phyloP scores from a whole-genome alignment of 2,329 filamentous ascomycete species.

The Paraphoma sp. region DNA sequence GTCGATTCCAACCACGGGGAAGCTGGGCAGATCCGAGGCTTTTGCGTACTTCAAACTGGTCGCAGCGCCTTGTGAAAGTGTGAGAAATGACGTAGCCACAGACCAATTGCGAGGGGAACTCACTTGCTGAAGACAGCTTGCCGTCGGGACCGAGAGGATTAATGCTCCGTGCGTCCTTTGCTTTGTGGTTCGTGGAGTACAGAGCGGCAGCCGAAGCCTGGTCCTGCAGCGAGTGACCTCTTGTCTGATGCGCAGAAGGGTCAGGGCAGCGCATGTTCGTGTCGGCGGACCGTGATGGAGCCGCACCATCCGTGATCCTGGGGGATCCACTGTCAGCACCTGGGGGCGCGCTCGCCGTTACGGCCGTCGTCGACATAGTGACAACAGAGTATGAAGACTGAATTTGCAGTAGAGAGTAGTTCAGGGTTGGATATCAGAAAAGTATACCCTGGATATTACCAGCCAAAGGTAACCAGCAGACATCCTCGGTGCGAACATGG shows the following conservation, averaged over 20 bases:
- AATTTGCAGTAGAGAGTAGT: neutral
- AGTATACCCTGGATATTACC: neutral
- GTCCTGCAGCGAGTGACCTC: slow-evolving; percentile 50
- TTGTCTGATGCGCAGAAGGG: slow-evolving; percentile 51
- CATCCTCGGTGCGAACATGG: slow-evolving; percentile 1
- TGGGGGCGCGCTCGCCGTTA: slow-evolving; percentile 28
- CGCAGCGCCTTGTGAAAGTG: slow-evolving; percentile 59
- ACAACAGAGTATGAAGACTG: neutral
- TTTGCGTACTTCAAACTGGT: slow-evolving; percentile 74
- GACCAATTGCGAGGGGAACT: slow-evolving; percentile 27
- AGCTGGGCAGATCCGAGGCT: slow-evolving; percentile 76
- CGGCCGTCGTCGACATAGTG: slow-evolving; percentile 36
- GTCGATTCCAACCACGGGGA: slow-evolving; percentile 69
- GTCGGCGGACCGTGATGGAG: slow-evolving; percentile 26
- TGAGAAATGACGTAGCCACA: slow-evolving; percentile 7
- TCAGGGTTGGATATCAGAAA: neutral
- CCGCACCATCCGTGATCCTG: slow-evolving; percentile 23
- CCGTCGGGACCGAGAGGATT: slow-evolving; percentile 58
- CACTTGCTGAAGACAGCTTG: slow-evolving; percentile 65
- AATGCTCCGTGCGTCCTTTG: slow-evolving; percentile 21
- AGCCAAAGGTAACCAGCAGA: neutral
- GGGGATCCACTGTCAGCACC: slow-evolving; percentile 27
- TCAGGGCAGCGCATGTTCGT: slow-evolving; percentile 48
- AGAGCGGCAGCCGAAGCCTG: slow-evolving; percentile 68
- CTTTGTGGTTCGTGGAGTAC: slow-evolving; percentile 50